Percentiles rank a stretch among this genome's conserved stretches.
Conservation (phyloP, 2,329 filamentous ascomycete genomes). For the Plectosphaerella cucumerina region DNA sequence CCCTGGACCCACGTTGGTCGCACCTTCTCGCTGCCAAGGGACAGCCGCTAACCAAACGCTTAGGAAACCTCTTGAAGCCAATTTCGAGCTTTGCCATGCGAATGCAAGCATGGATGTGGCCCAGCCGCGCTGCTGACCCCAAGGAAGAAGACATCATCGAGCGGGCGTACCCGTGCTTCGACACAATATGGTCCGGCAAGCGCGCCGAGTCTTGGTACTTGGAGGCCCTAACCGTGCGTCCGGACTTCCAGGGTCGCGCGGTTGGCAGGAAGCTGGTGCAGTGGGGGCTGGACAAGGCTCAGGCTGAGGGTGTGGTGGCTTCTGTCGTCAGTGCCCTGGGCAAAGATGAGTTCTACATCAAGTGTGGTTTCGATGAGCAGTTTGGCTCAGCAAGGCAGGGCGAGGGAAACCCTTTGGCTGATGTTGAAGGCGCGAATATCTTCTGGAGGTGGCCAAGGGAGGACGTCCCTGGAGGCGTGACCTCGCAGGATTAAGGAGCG, state of each 20-base stretch:
- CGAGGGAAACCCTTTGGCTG: background rate
- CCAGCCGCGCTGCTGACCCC: conserved; percentile 17
- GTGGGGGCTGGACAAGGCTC: conserved; percentile 34
- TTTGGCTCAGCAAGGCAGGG: background rate
- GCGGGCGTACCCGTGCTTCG: conserved; percentile 14
- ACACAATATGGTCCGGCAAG: conserved; percentile 20
- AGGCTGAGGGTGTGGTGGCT: conserved; percentile 29
- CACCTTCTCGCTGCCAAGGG: too few species aligned
- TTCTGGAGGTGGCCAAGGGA: background rate
- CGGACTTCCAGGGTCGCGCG: conserved; percentile 29
- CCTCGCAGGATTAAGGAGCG: too few species aligned
- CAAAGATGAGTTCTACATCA: conserved; percentile 34
- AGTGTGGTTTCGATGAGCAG: conserved; percentile 1
- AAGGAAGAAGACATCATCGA: conserved; percentile 14
- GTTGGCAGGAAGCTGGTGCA: conserved; percentile 31
- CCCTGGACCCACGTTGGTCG: conserved; percentile 15
- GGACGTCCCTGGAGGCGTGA: too few species aligned
- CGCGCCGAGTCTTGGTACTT: conserved; percentile 33
- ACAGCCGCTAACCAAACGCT: background rate
- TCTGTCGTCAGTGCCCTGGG: conserved; percentile 32
- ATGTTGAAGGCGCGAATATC: background rate
- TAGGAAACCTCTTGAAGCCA: conserved; percentile 14
- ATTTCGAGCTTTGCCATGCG: conserved; percentile 7
- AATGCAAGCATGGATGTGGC: conserved; percentile 11
- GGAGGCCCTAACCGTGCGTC: conserved; percentile 30